Conservation (phyloP, 2,329 filamentous ascomycete species). For the Aureobasidium sp. region DNA sequence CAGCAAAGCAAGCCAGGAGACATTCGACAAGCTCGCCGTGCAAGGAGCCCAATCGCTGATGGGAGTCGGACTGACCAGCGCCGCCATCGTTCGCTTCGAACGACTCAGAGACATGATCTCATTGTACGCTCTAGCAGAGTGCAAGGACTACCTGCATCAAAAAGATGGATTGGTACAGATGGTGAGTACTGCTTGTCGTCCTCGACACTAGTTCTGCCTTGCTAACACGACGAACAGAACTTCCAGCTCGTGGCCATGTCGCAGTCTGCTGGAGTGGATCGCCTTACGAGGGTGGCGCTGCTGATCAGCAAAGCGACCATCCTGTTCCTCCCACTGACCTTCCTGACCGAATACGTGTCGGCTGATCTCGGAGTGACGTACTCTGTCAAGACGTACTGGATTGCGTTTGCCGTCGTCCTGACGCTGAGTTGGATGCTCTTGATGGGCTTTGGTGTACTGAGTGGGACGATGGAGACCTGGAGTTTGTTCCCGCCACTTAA, state of each 20-base stretch:
- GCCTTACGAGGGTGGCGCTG: conserved; percentile 64
- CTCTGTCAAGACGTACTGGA: conserved; percentile 59
- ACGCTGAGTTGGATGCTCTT: conserved; percentile 52
- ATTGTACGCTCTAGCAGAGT: conserved; percentile 55
- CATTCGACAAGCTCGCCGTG: conserved; percentile 20
- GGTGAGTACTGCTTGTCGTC: conserved; percentile 36
- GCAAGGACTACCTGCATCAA: conserved; percentile 58
- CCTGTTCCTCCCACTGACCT: conserved; percentile 65
- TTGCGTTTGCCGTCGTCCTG: conserved; percentile 58
- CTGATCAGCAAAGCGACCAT: conserved; percentile 69
- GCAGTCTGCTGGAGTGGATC: conserved; percentile 64
- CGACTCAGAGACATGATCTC: conserved; percentile 53
- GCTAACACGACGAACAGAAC: conserved; percentile 45
- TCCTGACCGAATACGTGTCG: conserved; percentile 69
- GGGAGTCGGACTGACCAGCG: conserved; percentile 39
- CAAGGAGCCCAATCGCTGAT: conserved; percentile 32
- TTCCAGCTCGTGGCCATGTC: conserved; percentile 73
- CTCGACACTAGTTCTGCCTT: background rate
- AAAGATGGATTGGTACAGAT: conserved; percentile 64
- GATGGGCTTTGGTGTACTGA: conserved; percentile 51
- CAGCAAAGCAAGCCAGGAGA: conserved; percentile 23
- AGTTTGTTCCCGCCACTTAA: conserved; percentile 7
- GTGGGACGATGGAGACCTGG: conserved; percentile 46
- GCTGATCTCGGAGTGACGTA: conserved; percentile 56
- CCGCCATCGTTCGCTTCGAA: conserved; percentile 52